phyloP scores from a whole-genome alignment of 2,329 filamentous ascomycete species.

The Mollisia scopiformis region DNA sequence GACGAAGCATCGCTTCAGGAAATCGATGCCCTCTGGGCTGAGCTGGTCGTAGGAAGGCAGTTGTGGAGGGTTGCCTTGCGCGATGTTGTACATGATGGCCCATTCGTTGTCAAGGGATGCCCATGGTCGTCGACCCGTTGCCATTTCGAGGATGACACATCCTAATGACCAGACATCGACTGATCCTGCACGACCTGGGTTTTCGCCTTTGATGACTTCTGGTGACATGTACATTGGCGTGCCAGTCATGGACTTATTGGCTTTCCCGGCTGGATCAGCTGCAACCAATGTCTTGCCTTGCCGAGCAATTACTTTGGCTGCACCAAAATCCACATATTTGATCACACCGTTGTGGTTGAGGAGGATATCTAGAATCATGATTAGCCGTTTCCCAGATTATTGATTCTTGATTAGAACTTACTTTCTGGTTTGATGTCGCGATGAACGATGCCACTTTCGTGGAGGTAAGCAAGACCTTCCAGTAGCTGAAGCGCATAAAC shows the following conservation, averaged over 20 bases:
- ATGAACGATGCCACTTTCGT: slow-evolving; percentile 89
- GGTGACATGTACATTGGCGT: slow-evolving; percentile 99
- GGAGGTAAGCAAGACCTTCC: slow-evolving; percentile 91
- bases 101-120: slow-evolving; percentile 96
- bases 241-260: slow-evolving; percentile 92
- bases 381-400: slow-evolving; percentile 1
- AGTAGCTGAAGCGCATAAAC: slow-evolving; percentile 94
- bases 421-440: slow-evolving; percentile 98
- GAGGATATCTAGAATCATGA: slow-evolving; percentile 70
- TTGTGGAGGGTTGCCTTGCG: slow-evolving; percentile 90
- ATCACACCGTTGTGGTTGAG: slow-evolving; percentile 98
- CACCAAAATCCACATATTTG: slow-evolving; percentile 98
- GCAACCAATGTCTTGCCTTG: slow-evolving; percentile 84
- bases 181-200: slow-evolving; percentile 77
- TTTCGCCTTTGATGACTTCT: slow-evolving; percentile 93
- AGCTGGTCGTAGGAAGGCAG: slow-evolving; percentile 83
- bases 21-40: slow-evolving; percentile 82
- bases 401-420: slow-evolving; percentile 49
- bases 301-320: slow-evolving; percentile 93
- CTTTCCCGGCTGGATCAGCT: slow-evolving; percentile 52
- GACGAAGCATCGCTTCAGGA: slow-evolving; percentile 83
- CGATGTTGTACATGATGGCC: slow-evolving; percentile 99
- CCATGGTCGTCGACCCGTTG: slow-evolving; percentile 92
- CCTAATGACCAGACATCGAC: slow-evolving; percentile 97
- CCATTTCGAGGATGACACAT: slow-evolving; percentile 97